phyloP scores from a whole-genome alignment of 371 early-diverging fungal species.

The Capillidium rhysosporum region DNA sequence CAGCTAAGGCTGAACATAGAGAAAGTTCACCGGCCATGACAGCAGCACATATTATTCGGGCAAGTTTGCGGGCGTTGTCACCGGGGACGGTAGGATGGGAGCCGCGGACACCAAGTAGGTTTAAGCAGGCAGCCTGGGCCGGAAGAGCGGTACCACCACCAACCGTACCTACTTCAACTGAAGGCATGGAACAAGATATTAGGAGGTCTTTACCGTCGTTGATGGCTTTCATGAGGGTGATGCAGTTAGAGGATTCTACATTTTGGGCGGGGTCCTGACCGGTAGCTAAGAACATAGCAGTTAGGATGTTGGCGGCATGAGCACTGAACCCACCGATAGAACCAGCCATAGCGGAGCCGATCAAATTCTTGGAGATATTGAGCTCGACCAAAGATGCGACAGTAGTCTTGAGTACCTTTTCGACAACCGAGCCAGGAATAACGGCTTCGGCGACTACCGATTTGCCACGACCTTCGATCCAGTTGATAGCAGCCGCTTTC shows the following conservation, averaged over 20 bases:
- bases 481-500: slow-evolving; percentile 93
- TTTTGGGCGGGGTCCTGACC: slow-evolving; percentile 97
- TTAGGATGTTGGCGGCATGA: slow-evolving; percentile 88
- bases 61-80: slow-evolving; percentile 72
- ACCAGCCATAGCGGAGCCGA: slow-evolving; percentile 93
- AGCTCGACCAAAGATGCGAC: slow-evolving; percentile 57
- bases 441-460: slow-evolving; percentile 79
- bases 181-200: slow-evolving; percentile 88
- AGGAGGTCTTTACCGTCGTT: slow-evolving; percentile 56
- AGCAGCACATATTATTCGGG: slow-evolving; percentile 72
- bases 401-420: slow-evolving; percentile 72
- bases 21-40: slow-evolving; percentile 96
- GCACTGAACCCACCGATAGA: slow-evolving; percentile 91
- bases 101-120: slow-evolving; percentile 76
- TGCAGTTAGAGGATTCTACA: slow-evolving; percentile 86
- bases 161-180: slow-evolving; percentile 87
- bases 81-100: slow-evolving; percentile 66
- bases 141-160: slow-evolving; percentile 87
- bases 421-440: slow-evolving; percentile 59
- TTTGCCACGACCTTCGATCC: slow-evolving; percentile 95
- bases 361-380: slow-evolving; percentile 73
- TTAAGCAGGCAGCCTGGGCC: slow-evolving; percentile 76
- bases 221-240: slow-evolving; percentile 83
- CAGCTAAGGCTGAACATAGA: slow-evolving; percentile 64
- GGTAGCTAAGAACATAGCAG: slow-evolving; percentile 88